Conservation (phyloP, 1,284 basidiomycete species). For the Moesziomyces parantarcticus region DNA sequence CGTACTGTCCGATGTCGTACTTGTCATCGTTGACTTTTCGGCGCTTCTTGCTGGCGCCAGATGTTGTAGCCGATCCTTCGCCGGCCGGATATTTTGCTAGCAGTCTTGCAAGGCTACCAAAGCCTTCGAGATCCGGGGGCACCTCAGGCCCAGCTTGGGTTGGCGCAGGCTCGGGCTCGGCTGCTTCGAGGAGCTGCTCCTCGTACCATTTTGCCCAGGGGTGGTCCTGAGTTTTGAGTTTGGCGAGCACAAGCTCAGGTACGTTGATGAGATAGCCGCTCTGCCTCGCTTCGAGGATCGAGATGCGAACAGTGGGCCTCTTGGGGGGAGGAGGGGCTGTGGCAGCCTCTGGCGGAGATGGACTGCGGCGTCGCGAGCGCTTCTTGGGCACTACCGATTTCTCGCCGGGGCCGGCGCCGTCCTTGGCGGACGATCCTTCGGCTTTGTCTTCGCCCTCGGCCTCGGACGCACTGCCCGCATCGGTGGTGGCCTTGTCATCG, state of each 20-base stretch:
- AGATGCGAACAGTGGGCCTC: conserved; percentile 36
- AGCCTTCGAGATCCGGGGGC: conserved; percentile 44
- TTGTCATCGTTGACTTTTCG: conserved; percentile 47
- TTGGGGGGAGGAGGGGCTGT: conserved; percentile 28
- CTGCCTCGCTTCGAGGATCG: conserved; percentile 37
- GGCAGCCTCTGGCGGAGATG: conserved; percentile 28
- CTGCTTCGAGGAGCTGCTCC: conserved; percentile 31
- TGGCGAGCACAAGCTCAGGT: conserved; percentile 52
- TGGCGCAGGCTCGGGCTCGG: conserved; percentile 25
- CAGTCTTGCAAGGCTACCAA: conserved; percentile 52
- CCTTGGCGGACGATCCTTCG: conserved; percentile 34
- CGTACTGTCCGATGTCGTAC: conserved; percentile 74
- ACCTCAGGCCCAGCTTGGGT: conserved; percentile 17
- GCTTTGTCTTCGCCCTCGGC: conserved; percentile 46
- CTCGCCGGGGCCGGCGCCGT: conserved; percentile 37
- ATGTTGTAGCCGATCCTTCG: conserved; percentile 15
- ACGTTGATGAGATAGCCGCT: conserved; percentile 61
- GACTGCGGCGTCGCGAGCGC: conserved; percentile 33
- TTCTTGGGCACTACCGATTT: conserved; percentile 24
- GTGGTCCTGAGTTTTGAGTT: conserved; percentile 47
- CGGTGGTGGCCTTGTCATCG: conserved; percentile 41
- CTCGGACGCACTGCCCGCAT: conserved; percentile 48
- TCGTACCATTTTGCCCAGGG: conserved; percentile 63
- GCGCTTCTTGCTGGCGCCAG: conserved; percentile 35
- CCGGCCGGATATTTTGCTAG: conserved; percentile 49